Base-by-base conservation (phyloP, 2,329 filamentous ascomycete species). In the Fusarium verrucosum region DNA sequence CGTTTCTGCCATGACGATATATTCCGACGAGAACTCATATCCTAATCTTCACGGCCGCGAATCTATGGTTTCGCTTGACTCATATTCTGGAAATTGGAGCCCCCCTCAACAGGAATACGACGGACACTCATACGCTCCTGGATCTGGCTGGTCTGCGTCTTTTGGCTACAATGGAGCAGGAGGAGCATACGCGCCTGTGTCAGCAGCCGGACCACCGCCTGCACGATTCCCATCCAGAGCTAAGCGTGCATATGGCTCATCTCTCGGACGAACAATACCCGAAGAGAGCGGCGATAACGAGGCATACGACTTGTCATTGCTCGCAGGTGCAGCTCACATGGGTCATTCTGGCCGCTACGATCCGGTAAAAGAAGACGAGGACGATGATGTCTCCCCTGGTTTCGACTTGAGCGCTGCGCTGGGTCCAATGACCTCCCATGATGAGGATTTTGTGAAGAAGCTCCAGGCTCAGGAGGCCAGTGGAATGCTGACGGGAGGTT, bases 401-500 rank as follows among this genome's bases (percentile, higher is more conserved):
- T 80, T 84, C 54, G 83, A 86, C 59, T 58, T 85, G 16, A 79
- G 79, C 10, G 79, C 78, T 32, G 78, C 77, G 7, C 72, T 82
- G 7, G 82, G 83, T 0, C 83, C 83, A 4, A 74, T 78, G 60
- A 77, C 77, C 4, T 64, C 74, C 3, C 80, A 83, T 37, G 81
- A 83, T 45, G 73, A 78, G 8, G 78, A 72, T 7, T 84, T 84
- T 45, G 60, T 82, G 36, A 78, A 73, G 58, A 75, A 75, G 4
- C 67, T 84, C 14, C 82, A 85, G 66, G 76, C 80, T 36, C 80
- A 85, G 60, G 86, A 88, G 69, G 81, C 84, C 3, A 79, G 75
- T 9, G 86, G 85, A 3, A 79, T 76, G 32, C 74, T 89, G 23
- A 88, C 85, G 0, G 84, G 85, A n/a, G 87, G 86, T 0, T 68